Conservation (phyloP, 2,329 filamentous ascomycete species). For the Exophiala mesophila region DNA sequence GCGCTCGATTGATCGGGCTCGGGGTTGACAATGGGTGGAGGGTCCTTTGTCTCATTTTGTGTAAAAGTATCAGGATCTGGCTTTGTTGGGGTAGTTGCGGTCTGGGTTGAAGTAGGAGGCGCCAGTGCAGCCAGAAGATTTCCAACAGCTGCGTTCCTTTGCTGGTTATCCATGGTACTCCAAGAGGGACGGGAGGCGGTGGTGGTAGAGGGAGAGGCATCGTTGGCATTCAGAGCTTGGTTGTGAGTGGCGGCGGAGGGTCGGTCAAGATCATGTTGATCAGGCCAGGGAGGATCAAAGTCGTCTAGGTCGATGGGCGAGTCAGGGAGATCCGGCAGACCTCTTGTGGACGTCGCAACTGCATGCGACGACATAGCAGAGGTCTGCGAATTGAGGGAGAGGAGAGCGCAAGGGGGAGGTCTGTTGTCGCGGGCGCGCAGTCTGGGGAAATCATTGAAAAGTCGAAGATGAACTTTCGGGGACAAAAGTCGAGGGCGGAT, state of each 20-base stretch:
- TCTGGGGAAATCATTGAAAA: background rate
- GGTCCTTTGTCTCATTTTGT: background rate
- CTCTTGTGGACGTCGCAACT: constrained; percentile 25
- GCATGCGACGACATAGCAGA: constrained; percentile 26
- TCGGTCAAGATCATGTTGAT: constrained; percentile 9
- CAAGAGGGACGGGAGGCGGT: constrained; percentile 10
- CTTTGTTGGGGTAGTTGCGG: constrained; percentile 2
- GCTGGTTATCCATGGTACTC: constrained; percentile 15
- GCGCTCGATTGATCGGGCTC: constrained; percentile 2
- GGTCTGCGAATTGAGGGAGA: constrained; percentile 20
- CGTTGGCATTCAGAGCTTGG: constrained; percentile 11
- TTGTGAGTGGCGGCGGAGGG: constrained; percentile 8
- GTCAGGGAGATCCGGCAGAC: constrained; percentile 25
- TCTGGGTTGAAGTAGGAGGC: constrained; percentile 15
- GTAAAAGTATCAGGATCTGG: background rate
- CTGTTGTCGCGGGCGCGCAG: constrained; percentile 1
- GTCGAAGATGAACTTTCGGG: constrained; percentile 7
- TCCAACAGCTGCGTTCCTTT: constrained; percentile 18
- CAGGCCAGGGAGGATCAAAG: constrained; percentile 20
- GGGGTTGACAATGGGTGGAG: background rate
- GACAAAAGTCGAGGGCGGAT: background rate
- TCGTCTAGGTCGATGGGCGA: constrained; percentile 9
- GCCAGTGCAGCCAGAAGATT: constrained; percentile 20
- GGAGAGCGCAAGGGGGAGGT: constrained; percentile 7
- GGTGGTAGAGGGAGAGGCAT: constrained; percentile 1